Percentiles rank a stretch among this genome's conserved stretches.
Conservation (phyloP, 163 green algal species). For the Chlamydomonas reinhardtii region DNA sequence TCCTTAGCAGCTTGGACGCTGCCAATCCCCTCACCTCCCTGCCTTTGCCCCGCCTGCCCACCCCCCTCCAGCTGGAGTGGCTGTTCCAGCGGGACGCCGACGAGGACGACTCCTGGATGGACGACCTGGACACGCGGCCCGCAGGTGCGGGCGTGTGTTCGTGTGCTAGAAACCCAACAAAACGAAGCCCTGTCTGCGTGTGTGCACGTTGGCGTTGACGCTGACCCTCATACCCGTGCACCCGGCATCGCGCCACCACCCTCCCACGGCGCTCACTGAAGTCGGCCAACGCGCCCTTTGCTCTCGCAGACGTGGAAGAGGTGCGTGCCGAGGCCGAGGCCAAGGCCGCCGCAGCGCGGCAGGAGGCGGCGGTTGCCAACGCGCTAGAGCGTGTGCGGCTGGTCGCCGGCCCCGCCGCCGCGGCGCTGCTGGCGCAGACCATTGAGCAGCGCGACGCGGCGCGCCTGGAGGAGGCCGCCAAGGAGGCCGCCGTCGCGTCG, state of each 20-base stretch:
- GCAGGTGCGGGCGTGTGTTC: neutral
- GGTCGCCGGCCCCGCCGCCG: neutral
- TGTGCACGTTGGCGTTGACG: too few relatives aligned
- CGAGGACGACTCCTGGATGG: slow-evolving; percentile 38
- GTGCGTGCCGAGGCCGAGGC: slow-evolving; percentile 1
- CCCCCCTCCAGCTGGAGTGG: neutral
- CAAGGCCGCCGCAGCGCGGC: neutral
- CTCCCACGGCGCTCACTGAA: too few relatives aligned
- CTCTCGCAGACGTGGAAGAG: slow-evolving; percentile 16
- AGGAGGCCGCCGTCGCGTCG: too few relatives aligned
- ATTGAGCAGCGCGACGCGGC: neutral
- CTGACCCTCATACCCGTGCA: too few relatives aligned
- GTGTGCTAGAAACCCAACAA: neutral
- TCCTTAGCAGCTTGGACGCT: too few relatives aligned
- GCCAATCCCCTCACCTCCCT: too few relatives aligned
- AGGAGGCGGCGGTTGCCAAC: neutral
- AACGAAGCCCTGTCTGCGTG: too few relatives aligned
- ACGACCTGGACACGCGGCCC: slow-evolving; percentile 20
- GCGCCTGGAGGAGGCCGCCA: too few relatives aligned
- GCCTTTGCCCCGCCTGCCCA: too few relatives aligned
- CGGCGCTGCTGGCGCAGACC: neutral
- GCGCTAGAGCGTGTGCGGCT: neutral
- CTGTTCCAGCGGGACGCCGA: slow-evolving; percentile 33
- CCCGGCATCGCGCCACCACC: too few relatives aligned
- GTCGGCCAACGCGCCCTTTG: too few relatives aligned